Percentiles rank a stretch among this genome's conserved stretches.
phyloP scores from a whole-genome alignment of 2,329 filamentous ascomycete genomes.

The Fusarium anguioides region DNA sequence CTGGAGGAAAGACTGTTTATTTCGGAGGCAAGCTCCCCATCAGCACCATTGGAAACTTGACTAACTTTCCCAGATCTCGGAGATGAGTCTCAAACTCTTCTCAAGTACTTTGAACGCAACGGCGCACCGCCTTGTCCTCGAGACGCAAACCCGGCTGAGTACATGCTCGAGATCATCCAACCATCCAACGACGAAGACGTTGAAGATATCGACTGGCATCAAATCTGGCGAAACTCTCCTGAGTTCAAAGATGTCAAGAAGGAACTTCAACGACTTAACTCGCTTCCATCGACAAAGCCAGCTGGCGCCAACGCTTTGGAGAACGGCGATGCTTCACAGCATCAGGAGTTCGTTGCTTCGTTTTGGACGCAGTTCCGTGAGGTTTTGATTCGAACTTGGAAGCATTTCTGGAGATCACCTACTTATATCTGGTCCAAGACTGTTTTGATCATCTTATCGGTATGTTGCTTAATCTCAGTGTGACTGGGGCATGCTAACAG shows the following conservation, averaged over 20 bases:
- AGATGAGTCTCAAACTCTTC: constrained; percentile 60
- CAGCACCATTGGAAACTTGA: rapidly evolving
- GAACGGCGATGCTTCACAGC: constrained; percentile 34
- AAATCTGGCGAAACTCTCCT: constrained; percentile 51
- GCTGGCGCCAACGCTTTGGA: not conserved
- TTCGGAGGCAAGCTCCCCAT: constrained; percentile 61
- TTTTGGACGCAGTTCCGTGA: constrained; percentile 50
- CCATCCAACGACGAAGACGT: constrained; percentile 36
- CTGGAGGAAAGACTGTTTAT: constrained; percentile 68
- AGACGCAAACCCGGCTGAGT: constrained; percentile 73
- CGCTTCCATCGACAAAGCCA: not conserved
- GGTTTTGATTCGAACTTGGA: constrained; percentile 52
- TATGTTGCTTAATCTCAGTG: not conserved
- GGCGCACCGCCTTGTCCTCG: constrained; percentile 65
- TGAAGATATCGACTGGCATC: constrained; percentile 62
- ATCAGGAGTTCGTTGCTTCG: constrained; percentile 48
- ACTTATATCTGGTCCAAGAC: constrained; percentile 70
- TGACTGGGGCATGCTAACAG: not conserved
- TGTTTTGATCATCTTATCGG: constrained; percentile 44
- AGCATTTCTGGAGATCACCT: constrained; percentile 55
- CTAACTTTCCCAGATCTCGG: constrained; percentile 36
- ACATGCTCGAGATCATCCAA: constrained; percentile 65
- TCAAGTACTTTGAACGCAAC: constrained; percentile 69
- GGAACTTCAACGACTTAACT: constrained; percentile 36
- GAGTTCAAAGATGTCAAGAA: constrained; percentile 50